Evolutionary conservation across 2,329 filamentous ascomycete genomes (phyloP), one percentile per base, ranked within the genome.

Genomic region (Epicoccum nigrum): DNA sequence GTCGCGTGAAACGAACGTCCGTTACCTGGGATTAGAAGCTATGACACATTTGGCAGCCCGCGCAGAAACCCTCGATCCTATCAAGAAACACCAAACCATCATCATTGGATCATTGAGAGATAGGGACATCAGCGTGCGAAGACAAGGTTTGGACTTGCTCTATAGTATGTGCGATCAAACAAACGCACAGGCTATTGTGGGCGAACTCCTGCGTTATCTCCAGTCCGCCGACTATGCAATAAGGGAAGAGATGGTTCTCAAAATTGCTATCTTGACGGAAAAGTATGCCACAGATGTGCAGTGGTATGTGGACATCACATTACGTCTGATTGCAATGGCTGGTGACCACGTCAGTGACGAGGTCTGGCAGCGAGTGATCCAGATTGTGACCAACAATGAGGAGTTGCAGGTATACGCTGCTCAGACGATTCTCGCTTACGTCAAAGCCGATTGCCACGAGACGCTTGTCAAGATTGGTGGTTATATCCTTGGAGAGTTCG

Each of bases 121-220:
- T 71, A 84, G 94, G 52, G 94, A 99, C 73, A 99, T 99, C 66
- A 97, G 93, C 70, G 94, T 99, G 37, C 87, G 95, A 54, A 86
- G 94, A 63, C 97, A 99, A 76, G 94, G 93, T 52, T 82, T 99
- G 39, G 95, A 99, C 75, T 78, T 99, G 48, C 83, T 99, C 27
- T 99, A 99, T 83, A 99, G 94, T 84, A 99, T 99, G 94, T 99
- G 95, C 73, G 94, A 99, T 74, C 85, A 89, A 27, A 87, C 87
- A n/a, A 99, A 99, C 74, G 92, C 94, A 7, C 89, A 90, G 59
- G 87, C 90, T 8, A 96, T 99, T 60, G 94, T 99, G 31, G 88
- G 89, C 54, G 94, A 99, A 76, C 85, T 99, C 42, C 77, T 99
- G 45, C 90, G 93, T 62, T 97, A 97, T 73, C 83, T 99, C 7